phyloP scores from a whole-genome alignment of 1,284 basidiomycete genomes.

The Trametes sp. region DNA sequence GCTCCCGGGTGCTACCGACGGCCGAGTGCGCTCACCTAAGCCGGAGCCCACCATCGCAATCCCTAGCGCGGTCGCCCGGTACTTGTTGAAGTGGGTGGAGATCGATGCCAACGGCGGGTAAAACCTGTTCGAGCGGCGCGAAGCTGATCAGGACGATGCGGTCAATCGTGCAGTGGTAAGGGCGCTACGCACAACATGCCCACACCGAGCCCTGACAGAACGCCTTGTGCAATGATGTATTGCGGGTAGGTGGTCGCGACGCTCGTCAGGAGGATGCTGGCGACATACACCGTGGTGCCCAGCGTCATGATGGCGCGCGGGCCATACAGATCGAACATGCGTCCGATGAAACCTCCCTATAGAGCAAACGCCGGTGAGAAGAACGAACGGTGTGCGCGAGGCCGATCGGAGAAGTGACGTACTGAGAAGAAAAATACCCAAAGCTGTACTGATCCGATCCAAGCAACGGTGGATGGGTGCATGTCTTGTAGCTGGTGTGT shows the following conservation, averaged over 20 bases:
- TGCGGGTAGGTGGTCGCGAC: conserved; percentile 45
- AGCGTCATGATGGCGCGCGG: conserved; percentile 42
- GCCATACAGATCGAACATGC: conserved; percentile 47
- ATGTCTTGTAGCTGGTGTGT: conserved; percentile 46
- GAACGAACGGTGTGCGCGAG: not conserved
- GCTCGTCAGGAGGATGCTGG: conserved; percentile 47
- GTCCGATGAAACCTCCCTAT: conserved; percentile 44
- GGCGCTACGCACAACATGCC: conserved; percentile 44
- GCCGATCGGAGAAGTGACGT: conserved; percentile 27
- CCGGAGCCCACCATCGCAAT: conserved; percentile 49
- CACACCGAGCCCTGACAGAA: conserved; percentile 47
- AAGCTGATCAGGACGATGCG: conserved; percentile 9
- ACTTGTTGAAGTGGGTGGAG: conserved; percentile 64
- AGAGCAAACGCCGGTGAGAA: conserved; percentile 5
- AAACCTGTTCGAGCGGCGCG: conserved; percentile 34
- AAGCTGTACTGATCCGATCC: conserved; percentile 57
- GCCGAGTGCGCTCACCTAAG: conserved; percentile 34
- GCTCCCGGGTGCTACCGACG: not conserved
- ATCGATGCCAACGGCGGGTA: conserved; percentile 38
- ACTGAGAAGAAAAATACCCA: conserved; percentile 50
- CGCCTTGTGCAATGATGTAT: conserved; percentile 47
- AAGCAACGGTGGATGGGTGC: conserved; percentile 51
- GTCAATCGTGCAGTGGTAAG: not conserved
- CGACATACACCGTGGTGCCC: conserved; percentile 43
- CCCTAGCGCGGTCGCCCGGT: conserved; percentile 63